Base-by-base conservation (phyloP, 768 basidiomycete genomes). In the Lentinula raphanica region DNA sequence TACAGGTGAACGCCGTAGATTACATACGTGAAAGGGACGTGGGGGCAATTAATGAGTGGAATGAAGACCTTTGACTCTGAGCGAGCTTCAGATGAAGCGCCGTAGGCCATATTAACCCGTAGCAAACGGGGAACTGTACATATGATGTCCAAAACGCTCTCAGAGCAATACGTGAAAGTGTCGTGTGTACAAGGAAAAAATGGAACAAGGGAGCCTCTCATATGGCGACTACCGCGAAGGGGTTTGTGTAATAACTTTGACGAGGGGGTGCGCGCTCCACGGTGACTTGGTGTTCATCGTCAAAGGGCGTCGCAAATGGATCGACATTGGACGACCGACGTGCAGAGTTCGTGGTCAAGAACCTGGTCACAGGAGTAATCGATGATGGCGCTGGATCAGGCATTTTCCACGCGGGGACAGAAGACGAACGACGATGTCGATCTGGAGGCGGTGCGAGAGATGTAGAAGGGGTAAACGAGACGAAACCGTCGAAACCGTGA, bases 281-380 rank as follows among this genome's bases (percentile, higher is more conserved):
- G 49, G 63, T 66, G 35, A 75, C 68, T 32, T 64, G 64, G 58
- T 81, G 76, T 66, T 88, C 87, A 65, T 90, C 88, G 68, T 91
- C 90, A 69, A 91, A 91, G 7, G 90, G 89, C 51, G 88, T 90
- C 58, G 82, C 79, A 66, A 91, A 91, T 54, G 89, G 89, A 66
- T 82, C 68, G 46, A 65, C 60, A 46, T 60, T 29, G 13, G 77
- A 76, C 50, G 78, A 72, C 62, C 74, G 68, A 59, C 74, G 72
- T 19, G 75, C 73, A 63, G 78, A 69, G 23, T 72, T 74, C 25
- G 74, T 73, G 46, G 79, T 78, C 61, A 79, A 69, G 58, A 78
- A 70, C 40, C 77, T 71, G 50, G 79, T 78, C 36, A 79, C 72
- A 12, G 81, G 78, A 31, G 72, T 75, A n/a, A 62, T 58, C 12